Evolutionary conservation across 129 eudicot genomes (phyloP).

Genomic region (Silybum marianum): DNA sequence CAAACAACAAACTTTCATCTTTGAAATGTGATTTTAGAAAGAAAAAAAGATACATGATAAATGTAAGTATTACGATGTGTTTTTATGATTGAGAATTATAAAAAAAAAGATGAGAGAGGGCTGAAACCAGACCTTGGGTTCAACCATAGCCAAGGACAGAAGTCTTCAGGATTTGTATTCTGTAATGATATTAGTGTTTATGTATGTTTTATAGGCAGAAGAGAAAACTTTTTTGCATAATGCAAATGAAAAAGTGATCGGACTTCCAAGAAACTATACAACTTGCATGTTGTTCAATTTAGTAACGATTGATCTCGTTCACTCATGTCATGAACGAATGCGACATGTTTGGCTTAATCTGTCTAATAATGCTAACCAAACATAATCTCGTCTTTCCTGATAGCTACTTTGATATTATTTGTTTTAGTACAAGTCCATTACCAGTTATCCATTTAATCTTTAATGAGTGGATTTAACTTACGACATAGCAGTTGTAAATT

Average conservation of each 20-base stretch:
- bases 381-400: not conserved
- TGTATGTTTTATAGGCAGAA: not conserved
- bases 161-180: not conserved
- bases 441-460: not conserved
- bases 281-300: not conserved
- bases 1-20: not conserved
- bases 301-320: not conserved
- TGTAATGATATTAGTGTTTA: not conserved
- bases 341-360: not conserved
- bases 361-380: not conserved
- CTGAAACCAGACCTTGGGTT: not conserved
- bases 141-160: not conserved
- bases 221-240: not conserved
- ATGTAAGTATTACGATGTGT: not conserved
- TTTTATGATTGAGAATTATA: not conserved
- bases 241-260: not conserved
- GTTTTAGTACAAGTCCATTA: not conserved
- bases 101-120: not conserved
- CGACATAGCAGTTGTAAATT: too few species aligned
- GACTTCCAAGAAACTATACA: not conserved
- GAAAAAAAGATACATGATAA: not conserved
- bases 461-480: too few species aligned
- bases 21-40: not conserved
- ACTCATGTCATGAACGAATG: not conserved
- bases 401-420: conserved; percentile 3